These are phyloP conservation scores for Penicillium canariense DNA, from an alignment of 495 filamentous ascomycete species.

Conservation along the genomic window DNA sequence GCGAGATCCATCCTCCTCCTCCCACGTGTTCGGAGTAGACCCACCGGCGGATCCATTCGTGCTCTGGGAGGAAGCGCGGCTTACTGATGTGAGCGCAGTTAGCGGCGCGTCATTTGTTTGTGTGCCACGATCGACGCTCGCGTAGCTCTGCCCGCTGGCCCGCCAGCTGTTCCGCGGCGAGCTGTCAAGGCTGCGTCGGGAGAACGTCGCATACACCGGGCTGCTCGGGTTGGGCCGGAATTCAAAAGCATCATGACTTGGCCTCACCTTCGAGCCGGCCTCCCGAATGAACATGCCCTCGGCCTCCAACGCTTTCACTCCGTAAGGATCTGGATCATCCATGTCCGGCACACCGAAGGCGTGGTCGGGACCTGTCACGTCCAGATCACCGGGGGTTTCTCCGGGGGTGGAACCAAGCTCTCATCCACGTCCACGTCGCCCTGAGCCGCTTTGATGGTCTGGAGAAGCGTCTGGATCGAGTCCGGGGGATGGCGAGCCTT, in stretches of 20 bases:
- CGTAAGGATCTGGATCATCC: constrained; percentile 81
- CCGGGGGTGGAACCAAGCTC: constrained; percentile 44
- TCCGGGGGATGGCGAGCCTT: constrained; percentile 69
- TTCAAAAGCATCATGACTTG: constrained; percentile 72
- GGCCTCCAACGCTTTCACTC: constrained; percentile 79
- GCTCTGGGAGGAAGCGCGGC: constrained; percentile 47
- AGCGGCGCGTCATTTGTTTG: constrained; percentile 56
- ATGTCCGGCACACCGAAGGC: constrained; percentile 73
- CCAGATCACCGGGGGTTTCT: constrained; percentile 71
- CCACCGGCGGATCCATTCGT: constrained; percentile 44
- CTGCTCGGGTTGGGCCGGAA: constrained; percentile 74
- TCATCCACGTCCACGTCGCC: constrained; percentile 72
- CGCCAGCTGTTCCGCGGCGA: constrained; percentile 59
- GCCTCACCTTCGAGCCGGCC: constrained; percentile 68
- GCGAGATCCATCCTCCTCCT: constrained; percentile 23
- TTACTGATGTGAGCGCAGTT: constrained; percentile 44
- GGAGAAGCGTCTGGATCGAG: constrained; percentile 61
- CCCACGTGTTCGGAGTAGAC: constrained; percentile 24
- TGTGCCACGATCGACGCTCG: constrained; percentile 56
- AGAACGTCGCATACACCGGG: constrained; percentile 68
- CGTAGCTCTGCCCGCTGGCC: constrained; percentile 64
- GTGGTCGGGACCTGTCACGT: constrained; percentile 45
- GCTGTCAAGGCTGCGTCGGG: constrained; percentile 67
- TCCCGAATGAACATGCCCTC: constrained; percentile 84
- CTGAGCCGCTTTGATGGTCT: constrained; percentile 82